Base-by-base conservation (phyloP, 129 eudicot species). In the Daucus carota region DNA sequence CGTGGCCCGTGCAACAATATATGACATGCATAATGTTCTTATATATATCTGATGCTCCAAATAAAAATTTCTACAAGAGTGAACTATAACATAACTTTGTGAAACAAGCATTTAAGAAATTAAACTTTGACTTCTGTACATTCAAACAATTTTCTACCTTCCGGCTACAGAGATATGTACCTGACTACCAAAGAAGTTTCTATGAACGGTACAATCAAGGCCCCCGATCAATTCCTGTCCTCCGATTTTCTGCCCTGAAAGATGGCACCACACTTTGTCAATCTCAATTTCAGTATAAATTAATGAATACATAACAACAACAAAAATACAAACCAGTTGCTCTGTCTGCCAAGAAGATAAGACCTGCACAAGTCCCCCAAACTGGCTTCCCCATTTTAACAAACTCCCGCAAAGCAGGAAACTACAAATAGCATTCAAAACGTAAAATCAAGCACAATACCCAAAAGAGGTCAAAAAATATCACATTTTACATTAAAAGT, bases 331-430 rank as follows among this genome's bases (percentile, higher is more conserved):
- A 77, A 90, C 98, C 97, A 41, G 82, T 77, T 63, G 97, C 98
- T 81, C 76, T 90, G 84, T 93, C 73, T 40, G 98, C 98, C 87
- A 93, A 80, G 81, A 93, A 90, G 69, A 93, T 93, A 41, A 93
- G 91, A 52, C 98, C 98, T 62, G 97, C 98, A 80, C 98, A 93
- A 20, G 98, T 93, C 60, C 98, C 98, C 98, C 98, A 93, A 81
- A 93, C 98, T 34, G 98, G 98, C 81, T 91, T 93, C 73, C 98
- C 98, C 92, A 86, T 87, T 80, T 86, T 81, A n/a, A 93, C 98
- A 78, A 93, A 93, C 78, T 93, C 98, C 9, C 98, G 88, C 70
- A 93, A 76, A 5, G 98, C 97, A 52, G 98, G 98, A 81, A 93
- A 93, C 98, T 93, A 82, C 82, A 73, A 48, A 20, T 62, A 78